phyloP scores from a whole-genome alignment of 2,329 filamentous ascomycete genomes.

The Thermoascus crustaceus region DNA sequence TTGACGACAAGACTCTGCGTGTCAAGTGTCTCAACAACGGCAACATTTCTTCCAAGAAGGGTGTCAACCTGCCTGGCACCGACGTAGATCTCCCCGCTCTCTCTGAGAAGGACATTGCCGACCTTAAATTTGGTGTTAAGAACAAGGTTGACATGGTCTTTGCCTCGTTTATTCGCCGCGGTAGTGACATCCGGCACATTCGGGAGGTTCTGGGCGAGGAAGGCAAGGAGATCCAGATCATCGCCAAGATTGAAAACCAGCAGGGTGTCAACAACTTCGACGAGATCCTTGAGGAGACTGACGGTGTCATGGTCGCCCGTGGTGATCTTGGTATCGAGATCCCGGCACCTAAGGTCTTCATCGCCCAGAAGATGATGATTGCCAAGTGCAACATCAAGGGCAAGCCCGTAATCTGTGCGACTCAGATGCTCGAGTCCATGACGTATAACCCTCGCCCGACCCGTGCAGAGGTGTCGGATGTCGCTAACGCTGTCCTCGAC shows the following conservation, averaged over 20 bases:
- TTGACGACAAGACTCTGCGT: constrained; percentile 81
- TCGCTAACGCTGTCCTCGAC: constrained; percentile 95
- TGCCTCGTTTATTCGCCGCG: constrained; percentile 93
- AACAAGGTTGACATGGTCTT: constrained; percentile 99
- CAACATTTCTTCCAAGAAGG: constrained; percentile 97
- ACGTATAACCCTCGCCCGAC: constrained; percentile 99
- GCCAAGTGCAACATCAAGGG: constrained; percentile 99
- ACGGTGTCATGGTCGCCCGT: constrained; percentile 99
- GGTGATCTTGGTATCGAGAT: constrained; percentile 99
- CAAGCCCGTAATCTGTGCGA: constrained; percentile 98
- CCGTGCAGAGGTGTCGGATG: constrained; percentile 95
- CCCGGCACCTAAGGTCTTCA: constrained; percentile 94
- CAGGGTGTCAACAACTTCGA: constrained; percentile 99
- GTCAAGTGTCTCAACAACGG: constrained; percentile 91
- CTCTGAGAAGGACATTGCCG: constrained; percentile 94
- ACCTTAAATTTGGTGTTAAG: constrained; percentile 93
- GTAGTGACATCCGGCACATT: constrained; percentile 86
- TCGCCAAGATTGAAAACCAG: constrained; percentile 99
- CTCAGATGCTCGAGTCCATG: constrained; percentile 99
- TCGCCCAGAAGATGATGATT: constrained; percentile 99
- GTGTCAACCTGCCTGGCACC: constrained; percentile 97
- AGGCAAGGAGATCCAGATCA: constrained; percentile 96
- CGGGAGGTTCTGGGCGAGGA: constrained; percentile 83
- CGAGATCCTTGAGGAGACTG: constrained; percentile 90
- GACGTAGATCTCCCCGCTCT: constrained; percentile 96